Base-by-base conservation (phyloP, 805 yeast genomes). In the Kazachstania viticola region DNA sequence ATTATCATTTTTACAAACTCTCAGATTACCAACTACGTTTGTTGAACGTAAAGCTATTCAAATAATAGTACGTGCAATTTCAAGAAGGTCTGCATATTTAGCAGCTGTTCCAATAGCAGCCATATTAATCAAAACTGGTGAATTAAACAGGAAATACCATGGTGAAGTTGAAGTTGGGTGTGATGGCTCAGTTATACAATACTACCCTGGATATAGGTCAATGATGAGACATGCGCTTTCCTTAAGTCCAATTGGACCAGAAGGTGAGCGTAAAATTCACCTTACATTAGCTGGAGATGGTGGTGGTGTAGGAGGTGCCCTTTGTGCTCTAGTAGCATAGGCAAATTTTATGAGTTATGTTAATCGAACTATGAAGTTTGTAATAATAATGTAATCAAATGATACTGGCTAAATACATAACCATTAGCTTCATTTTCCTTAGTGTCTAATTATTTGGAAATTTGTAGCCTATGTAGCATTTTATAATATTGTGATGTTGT, bases 301-400 rank as follows among this genome's bases (percentile, higher is more conserved):
- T 29, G 79, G 94, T 35, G 95, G 95, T 38, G 95, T 87, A 27
- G 98, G 98, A 42, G 97, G 96, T 28, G 97, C 97, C 2, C 64
- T 88, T 39, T 83, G 95, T 62, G 96, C 95, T 7, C 51, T 64
- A 26, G 61, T 56, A 13, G 62, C 64, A 13, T 34, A 19, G 21
- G n/a, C n/a, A n/a, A n/a, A n/a, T n/a, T n/a, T n/a, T n/a, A n/a
- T n/a, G n/a, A n/a, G n/a, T n/a, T n/a, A n/a, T n/a, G n/a, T n/a
- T n/a, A n/a, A n/a, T n/a, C n/a, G n/a, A n/a, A n/a, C n/a, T n/a
- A n/a, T n/a, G n/a, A n/a, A n/a, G n/a, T n/a, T n/a, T n/a, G n/a
- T n/a, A n/a, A n/a, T n/a, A n/a, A n/a, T n/a, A n/a, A n/a, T n/a
- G n/a, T n/a, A n/a, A n/a, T n/a, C n/a, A n/a, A n/a, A n/a, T n/a